Base-by-base conservation (phyloP, 2,329 filamentous ascomycete genomes). In the Emericellopsis cladophorae region DNA sequence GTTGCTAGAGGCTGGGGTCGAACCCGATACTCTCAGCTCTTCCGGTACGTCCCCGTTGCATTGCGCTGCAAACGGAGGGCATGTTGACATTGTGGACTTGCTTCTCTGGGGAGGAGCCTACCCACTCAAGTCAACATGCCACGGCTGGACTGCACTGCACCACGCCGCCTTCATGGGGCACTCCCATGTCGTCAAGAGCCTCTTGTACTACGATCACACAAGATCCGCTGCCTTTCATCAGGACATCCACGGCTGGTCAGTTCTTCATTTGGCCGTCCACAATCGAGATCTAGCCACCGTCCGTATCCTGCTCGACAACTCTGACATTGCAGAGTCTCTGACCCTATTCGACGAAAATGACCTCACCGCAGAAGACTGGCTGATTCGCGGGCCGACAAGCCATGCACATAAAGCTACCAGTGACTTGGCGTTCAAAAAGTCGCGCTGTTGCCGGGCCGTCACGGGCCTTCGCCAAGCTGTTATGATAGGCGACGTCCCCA, bases 401-500 rank as follows among this genome's bases (percentile, higher is more conserved):
- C 42, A 49, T 47, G 44, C 38, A 18, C 39, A 52, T 22, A 51
- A 49, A 45, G 43, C 45, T 15, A 53, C 42, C 41, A 35, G 48
- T 36, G 45, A 52, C 37, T 47, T 53, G 44, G 51, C 51, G 23
- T 52, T 53, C 39, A 35, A 42, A 46, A 53, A 53, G 42, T 53
- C 51, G 40, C 51, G 51, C 44, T 53, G 51, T 46, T 53, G 51
- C 43, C 37, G 49, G 41, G 49, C 51, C 8, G 48, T 49, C 42
- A 52, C 51, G 46, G 39, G 42, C 18, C 31, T 51, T 29, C 50
- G 51, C 12, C 47, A 49, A 37, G 51, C 50, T 49, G 50, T 50
- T 40, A 40, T 32, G 39, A 46, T 33, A 40, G 42, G 44, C 46
- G 51, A 45, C 43, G 40, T 47, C 34, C 45, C 44, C 37, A 45